Percentiles rank a stretch among this genome's conserved stretches.
Evolutionary conservation across 225 moss, liverwort and hornwort species (phyloP).

Genomic region (Climacium dendroides): DNA sequence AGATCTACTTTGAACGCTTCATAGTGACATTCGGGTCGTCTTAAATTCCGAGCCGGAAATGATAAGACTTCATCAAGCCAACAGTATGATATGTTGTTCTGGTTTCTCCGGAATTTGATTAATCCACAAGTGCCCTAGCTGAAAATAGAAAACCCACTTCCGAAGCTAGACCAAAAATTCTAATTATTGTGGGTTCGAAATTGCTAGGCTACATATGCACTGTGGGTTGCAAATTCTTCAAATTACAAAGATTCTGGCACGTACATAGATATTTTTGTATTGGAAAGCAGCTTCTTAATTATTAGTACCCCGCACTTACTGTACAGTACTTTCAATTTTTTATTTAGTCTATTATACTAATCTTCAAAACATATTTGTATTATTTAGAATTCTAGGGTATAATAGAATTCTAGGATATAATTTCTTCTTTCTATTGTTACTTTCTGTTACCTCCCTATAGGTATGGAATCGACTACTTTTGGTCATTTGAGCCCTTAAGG

Average conservation of each 20-base stretch:
- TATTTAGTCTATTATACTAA: no score
- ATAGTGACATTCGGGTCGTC: background rate
- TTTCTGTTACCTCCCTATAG: background rate
- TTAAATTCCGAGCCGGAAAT: background rate
- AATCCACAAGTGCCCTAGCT: background rate
- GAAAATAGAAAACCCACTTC: background rate
- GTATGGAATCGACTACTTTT: background rate
- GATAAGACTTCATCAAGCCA: background rate
- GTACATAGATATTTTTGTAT: background rate
- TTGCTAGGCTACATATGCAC: background rate
- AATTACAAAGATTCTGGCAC: background rate
- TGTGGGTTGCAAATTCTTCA: background rate
- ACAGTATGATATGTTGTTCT: background rate
- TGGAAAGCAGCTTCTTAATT: background rate
- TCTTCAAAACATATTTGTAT: background rate
- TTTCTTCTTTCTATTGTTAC: background rate
- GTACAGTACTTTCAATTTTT: background rate
- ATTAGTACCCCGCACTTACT: background rate
- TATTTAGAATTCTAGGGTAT: background rate
- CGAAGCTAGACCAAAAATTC: background rate
- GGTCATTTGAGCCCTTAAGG: background rate
- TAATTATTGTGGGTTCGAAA: background rate
- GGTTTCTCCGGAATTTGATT: background rate
- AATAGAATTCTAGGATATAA: background rate
- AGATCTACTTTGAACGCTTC: background rate